Evolutionary conservation across 1,139 yeast species (phyloP).

Genomic region (Lodderomyces margitis): DNA sequence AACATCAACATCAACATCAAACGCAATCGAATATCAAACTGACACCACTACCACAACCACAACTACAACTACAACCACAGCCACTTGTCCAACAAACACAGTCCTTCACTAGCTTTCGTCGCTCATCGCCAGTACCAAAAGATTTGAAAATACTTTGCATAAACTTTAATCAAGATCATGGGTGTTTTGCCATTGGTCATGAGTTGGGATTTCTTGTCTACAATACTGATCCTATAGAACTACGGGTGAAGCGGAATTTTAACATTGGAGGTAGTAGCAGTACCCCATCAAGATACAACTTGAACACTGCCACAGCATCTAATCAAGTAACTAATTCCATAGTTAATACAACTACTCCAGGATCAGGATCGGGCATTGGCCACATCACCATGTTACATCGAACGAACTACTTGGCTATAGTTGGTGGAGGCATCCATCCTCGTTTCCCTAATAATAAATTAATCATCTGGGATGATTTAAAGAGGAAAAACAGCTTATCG

Average conservation of each 20-base stretch:
- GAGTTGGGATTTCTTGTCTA: slow-evolving; percentile 84
- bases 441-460: slow-evolving; percentile 73
- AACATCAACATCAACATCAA: no score
- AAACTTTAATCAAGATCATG: slow-evolving; percentile 83
- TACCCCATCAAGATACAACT: slow-evolving; percentile 1
- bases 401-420: slow-evolving; percentile 83
- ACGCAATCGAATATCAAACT: no score
- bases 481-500: slow-evolving; percentile 69
- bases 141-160: slow-evolving; percentile 47
- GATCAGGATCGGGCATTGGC: slow-evolving; percentile 62
- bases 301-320: not conserved
- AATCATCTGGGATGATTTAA: slow-evolving; percentile 88
- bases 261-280: slow-evolving; percentile 1
- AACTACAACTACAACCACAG: not conserved
- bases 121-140: slow-evolving; percentile 1
- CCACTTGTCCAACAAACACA: not conserved
- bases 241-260: slow-evolving; percentile 68
- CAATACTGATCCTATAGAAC: slow-evolving; percentile 82
- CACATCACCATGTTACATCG: slow-evolving; percentile 79
- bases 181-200: slow-evolving; percentile 84
- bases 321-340: no score
- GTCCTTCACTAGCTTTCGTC: not conserved
- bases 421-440: slow-evolving; percentile 86
- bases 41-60: no score
- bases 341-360: not conserved